Percentiles rank a stretch among this genome's conserved stretches.
These are phyloP conservation scores for Wickerhamiella azymoides DNA, from an alignment of 805 yeast species.

Conservation along the genomic window DNA sequence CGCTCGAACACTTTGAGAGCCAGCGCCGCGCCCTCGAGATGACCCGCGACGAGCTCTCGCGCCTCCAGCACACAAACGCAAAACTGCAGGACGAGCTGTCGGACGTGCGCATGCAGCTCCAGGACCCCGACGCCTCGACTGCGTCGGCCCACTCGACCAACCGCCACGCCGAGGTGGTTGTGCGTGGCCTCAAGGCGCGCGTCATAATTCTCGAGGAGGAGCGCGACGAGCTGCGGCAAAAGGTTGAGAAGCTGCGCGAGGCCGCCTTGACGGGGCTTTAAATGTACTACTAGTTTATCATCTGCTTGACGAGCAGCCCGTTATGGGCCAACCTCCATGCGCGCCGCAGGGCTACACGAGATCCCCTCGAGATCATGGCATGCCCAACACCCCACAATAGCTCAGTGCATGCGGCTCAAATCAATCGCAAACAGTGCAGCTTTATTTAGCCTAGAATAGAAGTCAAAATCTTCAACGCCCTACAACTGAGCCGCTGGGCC, in stretches of 20 bases:
- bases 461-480: no score
- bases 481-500: no score
- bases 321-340: no score
- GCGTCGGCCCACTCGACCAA: constrained; percentile 19
- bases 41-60: constrained; percentile 57
- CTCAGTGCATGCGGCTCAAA: no score
- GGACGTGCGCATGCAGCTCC: constrained; percentile 40
- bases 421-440: no score
- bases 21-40: constrained; percentile 60
- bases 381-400: no score
- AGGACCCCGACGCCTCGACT: constrained; percentile 24
- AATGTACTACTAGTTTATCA: not conserved
- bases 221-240: constrained; percentile 47
- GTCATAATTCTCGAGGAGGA: constrained; percentile 69
- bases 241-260: constrained; percentile 22
- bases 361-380: no score
- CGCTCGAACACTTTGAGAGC: constrained; percentile 56
- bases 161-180: constrained; percentile 56
- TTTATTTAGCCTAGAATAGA: no score
- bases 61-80: constrained; percentile 41
- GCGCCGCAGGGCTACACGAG: no score
- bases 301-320: no score
- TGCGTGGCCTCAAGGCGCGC: constrained; percentile 76
- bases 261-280: constrained; percentile 17
- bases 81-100: constrained; percentile 52